Conservation (phyloP, 2,329 filamentous ascomycete species). For the Penicillium sp. region DNA sequence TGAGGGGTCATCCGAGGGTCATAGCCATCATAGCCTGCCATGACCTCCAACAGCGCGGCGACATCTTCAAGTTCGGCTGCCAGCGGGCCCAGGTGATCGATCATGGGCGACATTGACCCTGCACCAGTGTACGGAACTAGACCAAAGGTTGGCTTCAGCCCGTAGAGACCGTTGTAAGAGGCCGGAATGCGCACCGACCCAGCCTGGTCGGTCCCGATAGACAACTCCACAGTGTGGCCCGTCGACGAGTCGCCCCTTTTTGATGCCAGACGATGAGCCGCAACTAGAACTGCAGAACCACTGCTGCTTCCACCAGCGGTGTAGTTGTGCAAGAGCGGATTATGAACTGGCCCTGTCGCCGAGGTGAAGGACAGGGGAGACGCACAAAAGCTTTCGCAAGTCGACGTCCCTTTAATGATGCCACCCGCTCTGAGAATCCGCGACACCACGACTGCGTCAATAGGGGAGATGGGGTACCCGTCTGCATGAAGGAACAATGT, state of each 20-base stretch:
- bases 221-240: slow-evolving; percentile 34
- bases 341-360: slow-evolving; percentile 38
- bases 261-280: slow-evolving; percentile 24
- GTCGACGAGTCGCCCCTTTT: slow-evolving; percentile 2
- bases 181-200: slow-evolving; percentile 41
- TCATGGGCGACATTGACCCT: slow-evolving; percentile 38
- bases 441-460: slow-evolving; percentile 38
- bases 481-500: slow-evolving; percentile 11
- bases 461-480: slow-evolving; percentile 27
- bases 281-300: slow-evolving; percentile 28
- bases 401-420: slow-evolving; percentile 35
- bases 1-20: slow-evolving; percentile 45
- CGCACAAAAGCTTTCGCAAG: slow-evolving; percentile 41
- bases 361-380: slow-evolving; percentile 38
- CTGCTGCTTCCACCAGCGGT: slow-evolving; percentile 41
- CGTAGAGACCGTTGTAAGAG: slow-evolving; percentile 43
- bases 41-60: slow-evolving; percentile 43
- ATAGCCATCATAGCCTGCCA: slow-evolving; percentile 52
- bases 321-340: slow-evolving; percentile 32
- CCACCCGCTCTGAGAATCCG: slow-evolving; percentile 36
- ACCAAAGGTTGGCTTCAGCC: slow-evolving; percentile 50
- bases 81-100: slow-evolving; percentile 50
- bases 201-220: slow-evolving; percentile 42
- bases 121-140: slow-evolving; percentile 53
- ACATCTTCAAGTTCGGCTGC: slow-evolving; percentile 44